A percentile compares a stretch with the other conserved stretches of the same genome.
These are phyloP conservation scores for Pezicula carpinea DNA, from an alignment of 2,329 filamentous ascomycete genomes.

Conservation along the genomic window DNA sequence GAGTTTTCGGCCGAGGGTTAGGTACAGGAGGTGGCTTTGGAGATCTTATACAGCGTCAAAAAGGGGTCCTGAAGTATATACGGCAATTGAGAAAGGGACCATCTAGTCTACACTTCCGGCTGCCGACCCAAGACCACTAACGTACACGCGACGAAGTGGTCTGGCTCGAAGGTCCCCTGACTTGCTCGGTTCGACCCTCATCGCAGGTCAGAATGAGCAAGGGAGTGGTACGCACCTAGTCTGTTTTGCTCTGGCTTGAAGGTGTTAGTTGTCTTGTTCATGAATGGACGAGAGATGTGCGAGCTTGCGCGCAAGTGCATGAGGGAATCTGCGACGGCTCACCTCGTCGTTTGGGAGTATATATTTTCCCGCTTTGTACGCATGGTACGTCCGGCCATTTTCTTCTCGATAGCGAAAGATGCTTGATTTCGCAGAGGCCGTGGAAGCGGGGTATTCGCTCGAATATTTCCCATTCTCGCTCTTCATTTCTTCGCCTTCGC, in stretches of 20 bases:
- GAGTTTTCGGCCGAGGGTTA: conserved; percentile 3
- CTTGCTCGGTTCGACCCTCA: too few relatives aligned
- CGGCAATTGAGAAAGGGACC: too few relatives aligned
- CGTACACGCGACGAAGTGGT: too few relatives aligned
- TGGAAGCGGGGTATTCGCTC: neutral
- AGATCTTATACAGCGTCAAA: neutral
- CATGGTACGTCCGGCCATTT: conserved; percentile 9
- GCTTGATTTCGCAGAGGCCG: conserved; percentile 6
- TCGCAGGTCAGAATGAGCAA: neutral
- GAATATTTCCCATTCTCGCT: too few relatives aligned
- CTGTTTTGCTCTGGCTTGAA: neutral
- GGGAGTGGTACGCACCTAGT: neutral
- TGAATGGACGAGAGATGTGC: neutral
- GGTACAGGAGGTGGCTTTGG: neutral
- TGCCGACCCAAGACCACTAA: too few relatives aligned
- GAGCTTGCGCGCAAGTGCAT: neutral
- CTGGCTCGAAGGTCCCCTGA: too few relatives aligned
- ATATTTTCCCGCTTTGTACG: conserved; percentile 2
- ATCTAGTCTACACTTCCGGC: too few relatives aligned
- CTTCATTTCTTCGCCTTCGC: too few relatives aligned
- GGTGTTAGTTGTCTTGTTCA: neutral
- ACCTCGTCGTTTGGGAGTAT: conserved; percentile 5
- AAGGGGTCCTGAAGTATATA: too few relatives aligned
- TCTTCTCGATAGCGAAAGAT: conserved; percentile 5
- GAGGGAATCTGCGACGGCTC: neutral